Conservation (phyloP, 495 filamentous ascomycete genomes). For the Penicillium waksmanii region DNA sequence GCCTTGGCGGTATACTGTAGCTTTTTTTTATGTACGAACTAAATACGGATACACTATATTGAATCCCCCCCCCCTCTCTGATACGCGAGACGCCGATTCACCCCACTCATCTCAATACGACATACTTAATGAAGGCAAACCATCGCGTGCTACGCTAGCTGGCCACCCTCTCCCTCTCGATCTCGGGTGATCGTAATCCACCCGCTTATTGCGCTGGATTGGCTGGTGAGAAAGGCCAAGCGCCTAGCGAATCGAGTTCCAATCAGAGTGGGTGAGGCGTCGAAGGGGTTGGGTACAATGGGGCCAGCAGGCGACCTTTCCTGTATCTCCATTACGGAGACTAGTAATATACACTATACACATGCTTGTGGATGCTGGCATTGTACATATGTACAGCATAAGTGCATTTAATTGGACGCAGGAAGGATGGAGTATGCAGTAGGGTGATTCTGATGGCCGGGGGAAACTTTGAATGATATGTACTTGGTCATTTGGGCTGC, state of each 20-base stretch:
- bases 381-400: no score
- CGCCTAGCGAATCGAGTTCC: conserved; percentile 12
- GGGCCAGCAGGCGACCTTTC: neutral
- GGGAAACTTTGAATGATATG: neutral
- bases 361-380: neutral
- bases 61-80: neutral
- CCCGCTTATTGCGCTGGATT: conserved; percentile 11
- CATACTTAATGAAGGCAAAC: conserved; percentile 10
- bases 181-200: conserved; percentile 22
- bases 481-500: neutral
- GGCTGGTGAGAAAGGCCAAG: conserved; percentile 10
- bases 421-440: neutral
- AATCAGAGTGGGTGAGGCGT: neutral
- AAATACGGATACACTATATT: neutral
- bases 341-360: neutral
- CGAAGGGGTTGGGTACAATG: neutral
- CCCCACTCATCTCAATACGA: neutral
- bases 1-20: neutral
- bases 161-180: conserved; percentile 1
- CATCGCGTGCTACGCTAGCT: conserved; percentile 9
- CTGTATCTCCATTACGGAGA: neutral
- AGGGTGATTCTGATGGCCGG: neutral
- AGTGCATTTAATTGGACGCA: neutral
- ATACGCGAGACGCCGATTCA: neutral
- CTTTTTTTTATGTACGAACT: no score